Conservation (phyloP, 2,329 filamentous ascomycete genomes). For the Ophiostoma fasciatum region DNA sequence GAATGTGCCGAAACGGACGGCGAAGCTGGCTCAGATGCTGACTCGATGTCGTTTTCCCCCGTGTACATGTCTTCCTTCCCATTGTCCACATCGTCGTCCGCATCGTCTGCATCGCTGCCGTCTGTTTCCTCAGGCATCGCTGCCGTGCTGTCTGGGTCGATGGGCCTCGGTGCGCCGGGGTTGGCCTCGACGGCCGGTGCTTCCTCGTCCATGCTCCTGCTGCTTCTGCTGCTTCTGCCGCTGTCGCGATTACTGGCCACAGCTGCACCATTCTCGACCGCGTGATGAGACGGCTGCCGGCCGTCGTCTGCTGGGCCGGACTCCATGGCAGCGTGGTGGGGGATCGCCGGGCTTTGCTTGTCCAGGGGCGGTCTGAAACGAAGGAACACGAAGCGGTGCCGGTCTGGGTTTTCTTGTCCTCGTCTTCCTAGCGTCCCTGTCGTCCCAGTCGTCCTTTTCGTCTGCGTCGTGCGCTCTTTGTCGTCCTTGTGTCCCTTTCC, state of each 20-base stretch:
- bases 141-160: conserved; percentile 2
- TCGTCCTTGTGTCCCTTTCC: conserved; percentile 1
- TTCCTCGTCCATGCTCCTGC: background rate
- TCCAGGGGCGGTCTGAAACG: too few species aligned
- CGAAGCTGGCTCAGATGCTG: background rate
- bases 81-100: background rate
- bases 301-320: background rate
- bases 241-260: too few species aligned
- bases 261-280: background rate
- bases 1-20: background rate
- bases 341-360: too few species aligned
- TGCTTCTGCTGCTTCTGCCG: background rate
- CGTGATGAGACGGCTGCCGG: background rate
- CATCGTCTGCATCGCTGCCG: conserved; percentile 4
- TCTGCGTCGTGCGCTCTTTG: too few species aligned
- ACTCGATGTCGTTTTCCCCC: too few species aligned
- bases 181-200: background rate
- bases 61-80: background rate
- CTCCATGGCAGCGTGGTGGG: too few species aligned
- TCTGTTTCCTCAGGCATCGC: too few species aligned
- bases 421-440: too few species aligned
- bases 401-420: too few species aligned
- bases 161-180: too few species aligned
- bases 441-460: too few species aligned
- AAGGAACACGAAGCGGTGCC: too few species aligned